phyloP scores from a whole-genome alignment of 139 green algal genomes.

The Ettlia oleoabundans region DNA sequence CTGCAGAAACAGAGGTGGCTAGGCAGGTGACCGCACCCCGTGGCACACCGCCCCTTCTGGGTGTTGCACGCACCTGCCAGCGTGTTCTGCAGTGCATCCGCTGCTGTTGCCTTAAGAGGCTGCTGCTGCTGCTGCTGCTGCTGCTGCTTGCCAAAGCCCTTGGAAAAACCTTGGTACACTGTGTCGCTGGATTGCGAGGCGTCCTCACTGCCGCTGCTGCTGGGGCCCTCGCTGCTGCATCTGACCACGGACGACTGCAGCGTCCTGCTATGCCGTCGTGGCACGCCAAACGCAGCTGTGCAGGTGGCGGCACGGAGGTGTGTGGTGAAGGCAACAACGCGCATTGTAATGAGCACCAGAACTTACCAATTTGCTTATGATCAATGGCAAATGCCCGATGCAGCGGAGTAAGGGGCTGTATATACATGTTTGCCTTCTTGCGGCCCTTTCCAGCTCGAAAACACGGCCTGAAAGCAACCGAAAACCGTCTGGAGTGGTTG shows the following conservation, averaged over 20 bases:
- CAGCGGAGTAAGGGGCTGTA: too few species aligned
- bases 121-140: conserved; percentile 38
- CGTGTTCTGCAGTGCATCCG: conserved; percentile 29
- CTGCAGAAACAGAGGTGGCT: too few species aligned
- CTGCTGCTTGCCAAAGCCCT: conserved; percentile 24
- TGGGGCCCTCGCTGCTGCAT: conserved; percentile 7
- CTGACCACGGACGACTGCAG: background rate
- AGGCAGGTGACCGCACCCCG: too few species aligned
- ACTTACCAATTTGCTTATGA: too few species aligned
- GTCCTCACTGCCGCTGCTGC: background rate
- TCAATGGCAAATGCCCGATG: too few species aligned
- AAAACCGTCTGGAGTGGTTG: too few species aligned
- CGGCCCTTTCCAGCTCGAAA: too few species aligned
- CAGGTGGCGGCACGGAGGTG: background rate
- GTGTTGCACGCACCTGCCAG: conserved; percentile 34
- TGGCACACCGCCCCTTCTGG: too few species aligned
- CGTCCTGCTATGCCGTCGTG: background rate
- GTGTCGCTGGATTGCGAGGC: background rate
- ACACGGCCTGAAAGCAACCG: too few species aligned
- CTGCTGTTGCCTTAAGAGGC: background rate
- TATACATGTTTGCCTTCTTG: too few species aligned
- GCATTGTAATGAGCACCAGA: too few species aligned
- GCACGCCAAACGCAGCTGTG: background rate
- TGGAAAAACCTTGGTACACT: conserved; percentile 10
- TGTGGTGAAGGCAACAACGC: background rate